Conservation (phyloP, 2,329 filamentous ascomycete genomes). For the Cladophialophora psammophila region DNA sequence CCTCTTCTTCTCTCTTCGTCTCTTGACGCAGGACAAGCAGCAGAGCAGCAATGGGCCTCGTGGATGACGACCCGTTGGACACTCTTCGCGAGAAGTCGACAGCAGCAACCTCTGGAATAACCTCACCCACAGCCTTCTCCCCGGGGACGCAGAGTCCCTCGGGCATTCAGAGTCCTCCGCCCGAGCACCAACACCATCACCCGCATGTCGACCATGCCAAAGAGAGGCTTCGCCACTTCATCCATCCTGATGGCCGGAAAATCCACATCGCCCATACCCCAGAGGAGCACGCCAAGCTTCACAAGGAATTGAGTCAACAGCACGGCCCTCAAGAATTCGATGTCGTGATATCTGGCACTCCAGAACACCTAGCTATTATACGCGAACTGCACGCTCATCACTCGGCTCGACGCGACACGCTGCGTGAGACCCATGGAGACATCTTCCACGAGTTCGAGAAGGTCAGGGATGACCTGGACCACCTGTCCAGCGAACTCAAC, state of each 20-base stretch:
- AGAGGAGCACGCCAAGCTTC: constrained; percentile 15
- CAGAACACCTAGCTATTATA: constrained; percentile 17
- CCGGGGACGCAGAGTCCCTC: constrained; percentile 10
- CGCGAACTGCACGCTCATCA: constrained; percentile 19
- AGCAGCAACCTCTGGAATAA: neutral
- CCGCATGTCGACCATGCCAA: constrained; percentile 16
- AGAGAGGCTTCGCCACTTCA: constrained; percentile 17
- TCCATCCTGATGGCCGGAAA: constrained; percentile 19
- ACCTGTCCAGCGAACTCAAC: constrained; percentile 15
- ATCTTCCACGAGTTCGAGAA: constrained; percentile 21
- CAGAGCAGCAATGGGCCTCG: constrained; percentile 5
- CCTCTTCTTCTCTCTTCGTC: neutral
- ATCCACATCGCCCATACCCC: constrained; percentile 22
- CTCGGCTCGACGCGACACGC: constrained; percentile 14
- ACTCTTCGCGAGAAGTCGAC: constrained; percentile 9
- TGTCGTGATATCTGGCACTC: constrained; percentile 17
- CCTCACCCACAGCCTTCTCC: constrained; percentile 9
- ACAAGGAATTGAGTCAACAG: constrained; percentile 13
- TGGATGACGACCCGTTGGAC: constrained; percentile 2
- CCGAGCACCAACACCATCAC: constrained; percentile 1
- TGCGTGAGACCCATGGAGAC: constrained; percentile 11
- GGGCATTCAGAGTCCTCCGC: constrained; percentile 5
- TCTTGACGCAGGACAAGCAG: neutral
- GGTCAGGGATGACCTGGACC: constrained; percentile 12
- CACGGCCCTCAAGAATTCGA: constrained; percentile 10